These are phyloP conservation scores for Botrytis tulipae DNA, from an alignment of 2,329 filamentous ascomycete species.

Conservation along the genomic window DNA sequence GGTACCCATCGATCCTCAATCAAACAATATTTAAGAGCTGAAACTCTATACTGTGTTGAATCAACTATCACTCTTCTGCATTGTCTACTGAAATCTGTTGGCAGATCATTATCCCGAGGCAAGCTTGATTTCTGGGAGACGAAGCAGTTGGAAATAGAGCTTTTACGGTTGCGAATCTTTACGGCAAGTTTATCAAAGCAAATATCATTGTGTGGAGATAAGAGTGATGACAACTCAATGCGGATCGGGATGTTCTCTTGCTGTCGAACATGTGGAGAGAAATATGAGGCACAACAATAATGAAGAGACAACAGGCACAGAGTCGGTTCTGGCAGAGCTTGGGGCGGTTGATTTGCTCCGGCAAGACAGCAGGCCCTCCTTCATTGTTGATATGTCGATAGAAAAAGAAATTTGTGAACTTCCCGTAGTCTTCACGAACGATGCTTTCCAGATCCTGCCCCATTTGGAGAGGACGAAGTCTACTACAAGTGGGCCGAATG, in stretches of 20 bases:
- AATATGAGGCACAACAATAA: background rate
- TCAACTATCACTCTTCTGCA: background rate
- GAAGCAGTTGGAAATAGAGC: background rate
- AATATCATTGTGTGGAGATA: background rate
- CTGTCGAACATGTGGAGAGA: too few species aligned
- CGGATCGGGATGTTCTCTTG: background rate
- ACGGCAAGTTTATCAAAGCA: too few species aligned
- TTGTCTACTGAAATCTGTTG: background rate
- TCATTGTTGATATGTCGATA: background rate
- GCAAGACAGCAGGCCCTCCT: constrained; percentile 1
- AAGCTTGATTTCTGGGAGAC: background rate
- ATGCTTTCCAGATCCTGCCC: background rate
- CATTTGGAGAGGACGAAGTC: background rate
- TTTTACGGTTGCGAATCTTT: background rate
- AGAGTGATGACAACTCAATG: background rate
- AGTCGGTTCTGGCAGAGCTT: background rate
- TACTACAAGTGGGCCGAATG: background rate
- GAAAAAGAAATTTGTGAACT: background rate
- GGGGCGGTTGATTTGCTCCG: background rate
- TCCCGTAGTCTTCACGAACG: background rate
- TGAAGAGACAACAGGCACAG: background rate
- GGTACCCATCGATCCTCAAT: background rate
- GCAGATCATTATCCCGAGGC: background rate
- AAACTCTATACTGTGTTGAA: background rate
- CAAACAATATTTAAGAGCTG: background rate